These are phyloP conservation scores for Leccinum ochraceum DNA, from an alignment of 768 basidiomycete species.

Conservation along the genomic window DNA sequence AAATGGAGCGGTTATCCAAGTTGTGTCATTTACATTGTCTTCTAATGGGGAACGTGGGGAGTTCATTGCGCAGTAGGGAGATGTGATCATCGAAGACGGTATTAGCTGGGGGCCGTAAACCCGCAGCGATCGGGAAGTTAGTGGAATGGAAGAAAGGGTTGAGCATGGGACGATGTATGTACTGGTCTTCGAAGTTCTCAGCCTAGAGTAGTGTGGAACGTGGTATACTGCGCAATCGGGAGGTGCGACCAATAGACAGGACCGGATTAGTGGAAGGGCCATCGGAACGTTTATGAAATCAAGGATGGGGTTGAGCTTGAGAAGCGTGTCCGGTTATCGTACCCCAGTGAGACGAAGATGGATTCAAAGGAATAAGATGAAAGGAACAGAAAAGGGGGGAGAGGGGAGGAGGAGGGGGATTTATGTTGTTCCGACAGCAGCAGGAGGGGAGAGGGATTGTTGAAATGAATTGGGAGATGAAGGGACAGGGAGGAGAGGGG, in stretches of 20 bases:
- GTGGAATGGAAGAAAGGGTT: not conserved
- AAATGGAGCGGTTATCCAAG: not conserved
- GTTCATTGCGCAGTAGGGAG: not conserved
- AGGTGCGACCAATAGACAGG: not conserved
- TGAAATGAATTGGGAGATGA: not conserved
- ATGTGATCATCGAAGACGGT: not conserved
- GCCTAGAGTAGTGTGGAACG: not conserved
- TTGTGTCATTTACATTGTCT: not conserved
- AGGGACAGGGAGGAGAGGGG: conserved; percentile 1
- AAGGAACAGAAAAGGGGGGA: not conserved
- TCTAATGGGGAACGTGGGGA: not conserved
- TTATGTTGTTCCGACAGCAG: not conserved
- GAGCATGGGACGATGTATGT: not conserved
- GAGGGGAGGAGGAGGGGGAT: not conserved
- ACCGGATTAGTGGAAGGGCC: not conserved
- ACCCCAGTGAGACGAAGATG: not conserved
- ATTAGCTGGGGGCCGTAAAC: not conserved
- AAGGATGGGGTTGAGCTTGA: not conserved
- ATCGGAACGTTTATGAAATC: not conserved
- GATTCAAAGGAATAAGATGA: not conserved
- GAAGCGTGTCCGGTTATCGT: not conserved
- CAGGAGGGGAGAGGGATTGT: not conserved
- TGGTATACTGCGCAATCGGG: not conserved
- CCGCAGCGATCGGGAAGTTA: not conserved
- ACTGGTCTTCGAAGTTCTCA: not conserved